Percentiles rank a stretch among this genome's conserved stretches.
phyloP scores from a whole-genome alignment of 2,329 filamentous ascomycete genomes.

The Colletotrichum incanum region DNA sequence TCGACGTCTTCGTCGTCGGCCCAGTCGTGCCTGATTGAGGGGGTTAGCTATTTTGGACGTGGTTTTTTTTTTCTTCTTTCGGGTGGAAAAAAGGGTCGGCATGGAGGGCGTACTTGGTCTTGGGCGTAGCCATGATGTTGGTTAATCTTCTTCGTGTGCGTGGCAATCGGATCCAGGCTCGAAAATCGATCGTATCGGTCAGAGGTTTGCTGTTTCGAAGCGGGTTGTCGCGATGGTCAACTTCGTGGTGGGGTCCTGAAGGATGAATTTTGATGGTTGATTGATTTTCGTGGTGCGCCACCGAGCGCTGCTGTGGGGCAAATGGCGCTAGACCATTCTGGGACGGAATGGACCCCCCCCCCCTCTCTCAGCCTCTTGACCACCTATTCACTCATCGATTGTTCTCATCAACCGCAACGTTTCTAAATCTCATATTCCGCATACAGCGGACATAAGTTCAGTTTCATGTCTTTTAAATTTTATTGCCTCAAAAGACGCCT shows the following conservation, averaged over 20 bases:
- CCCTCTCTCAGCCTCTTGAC: neutral
- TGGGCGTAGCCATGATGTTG: constrained; percentile 39
- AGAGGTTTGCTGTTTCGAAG: constrained; percentile 34
- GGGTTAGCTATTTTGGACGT: constrained; percentile 13
- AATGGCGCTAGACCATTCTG: constrained; percentile 25
- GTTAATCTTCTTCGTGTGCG: neutral
- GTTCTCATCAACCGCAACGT: neutral
- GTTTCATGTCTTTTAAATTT: neutral
- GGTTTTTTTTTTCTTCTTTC: constrained; percentile 1
- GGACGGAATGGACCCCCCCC: neutral
- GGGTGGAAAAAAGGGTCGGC: neutral
- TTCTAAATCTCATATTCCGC: neutral
- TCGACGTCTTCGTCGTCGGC: constrained; percentile 96
- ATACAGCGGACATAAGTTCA: neutral
- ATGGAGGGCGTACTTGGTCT: constrained; percentile 39
- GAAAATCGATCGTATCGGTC: constrained; percentile 12
- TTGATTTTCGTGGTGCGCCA: constrained; percentile 43
- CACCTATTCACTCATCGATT: neutral
- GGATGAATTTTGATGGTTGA: constrained; percentile 42
- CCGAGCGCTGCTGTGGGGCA: constrained; percentile 36
- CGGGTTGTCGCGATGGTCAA: constrained; percentile 41
- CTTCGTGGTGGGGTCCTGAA: constrained; percentile 39
- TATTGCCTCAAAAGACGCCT: neutral
- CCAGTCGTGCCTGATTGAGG: constrained; percentile 78
- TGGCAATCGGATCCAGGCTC: constrained; percentile 5